These are phyloP conservation scores for Mucor circinelloides DNA, from an alignment of 371 early-diverging fungal species.

Conservation along the genomic window DNA sequence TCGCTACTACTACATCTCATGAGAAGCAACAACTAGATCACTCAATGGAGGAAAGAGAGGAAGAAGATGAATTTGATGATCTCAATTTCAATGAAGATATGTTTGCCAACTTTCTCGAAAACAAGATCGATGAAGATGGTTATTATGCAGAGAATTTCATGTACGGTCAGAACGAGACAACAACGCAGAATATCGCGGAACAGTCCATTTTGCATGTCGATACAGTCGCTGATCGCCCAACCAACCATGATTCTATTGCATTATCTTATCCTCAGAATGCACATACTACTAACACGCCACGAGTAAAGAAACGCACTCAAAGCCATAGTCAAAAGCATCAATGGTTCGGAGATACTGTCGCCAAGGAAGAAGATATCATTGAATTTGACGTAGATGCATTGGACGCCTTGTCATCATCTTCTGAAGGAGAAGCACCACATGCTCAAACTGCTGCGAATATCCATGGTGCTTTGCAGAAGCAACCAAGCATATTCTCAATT, in stretches of 20 bases:
- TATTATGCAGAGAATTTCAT: background rate
- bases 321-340: background rate
- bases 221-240: background rate
- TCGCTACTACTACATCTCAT: too few species aligned
- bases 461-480: background rate
- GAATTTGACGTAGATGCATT: background rate
- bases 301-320: background rate
- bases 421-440: background rate
- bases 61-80: constrained; percentile 1
- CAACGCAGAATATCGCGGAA: background rate
- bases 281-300: background rate
- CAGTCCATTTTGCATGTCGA: background rate
- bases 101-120: constrained; percentile 15
- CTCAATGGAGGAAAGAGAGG: background rate
- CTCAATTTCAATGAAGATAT: constrained; percentile 6
- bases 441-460: background rate
- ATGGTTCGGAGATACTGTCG: background rate
- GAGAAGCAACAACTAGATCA: background rate
- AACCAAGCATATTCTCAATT: background rate
- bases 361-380: background rate
- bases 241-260: background rate
- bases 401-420: background rate
- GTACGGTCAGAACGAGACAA: background rate
- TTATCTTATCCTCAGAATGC: background rate
- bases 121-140: constrained; percentile 8